Base-by-base conservation (phyloP, 2,329 filamentous ascomycete genomes). In the Aspergillus phoenicis region DNA sequence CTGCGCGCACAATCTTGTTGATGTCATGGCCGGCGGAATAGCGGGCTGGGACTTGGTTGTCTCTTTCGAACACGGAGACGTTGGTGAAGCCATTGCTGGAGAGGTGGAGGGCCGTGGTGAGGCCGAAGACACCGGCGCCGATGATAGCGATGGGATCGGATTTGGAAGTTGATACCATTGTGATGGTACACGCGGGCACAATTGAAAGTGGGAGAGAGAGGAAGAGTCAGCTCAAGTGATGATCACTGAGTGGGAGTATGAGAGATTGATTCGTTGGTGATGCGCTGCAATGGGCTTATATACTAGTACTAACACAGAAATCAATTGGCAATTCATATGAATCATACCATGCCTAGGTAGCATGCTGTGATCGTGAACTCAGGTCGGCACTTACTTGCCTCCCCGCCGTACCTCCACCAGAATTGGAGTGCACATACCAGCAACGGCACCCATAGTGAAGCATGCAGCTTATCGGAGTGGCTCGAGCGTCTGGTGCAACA, bases 1-100 rank as follows among this genome's bases (percentile, higher is more conserved):
- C 84, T 4, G 81, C 83, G 2, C 85, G 79, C 38, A 87, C 77
- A 58, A 87, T 87, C 71, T 88, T 88, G 70, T 87, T 88, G 26
- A 87, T 68, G 63, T 88, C 84, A 61, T 85, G 85, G 20, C 81
- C 85, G 0, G 84, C 86, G 0, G 85, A 86, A 66, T 72, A 80
- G 4, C 74, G 73, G 1, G 83, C 81, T 0, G 84, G 84, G 2
- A 82, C 78, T 8, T 75, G 71, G 8, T 73, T 69, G 41, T 77
- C 77, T 57, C 71, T 71, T 57, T 85, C 83, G 13, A 82, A 76
- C 7, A 85, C 78, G 4, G 81, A 81, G 52, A 84, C 77, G 58
- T 82, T 71, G 0, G 68, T 78, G 62, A 81, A 82, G 0, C 81
- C 82, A 0, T 75, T 69, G 6, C 73, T 68, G n/a, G 73, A 68